Evolutionary conservation across 169 alveolate species (phyloP).

Genomic region (Plasmodium knowlesi): DNA sequence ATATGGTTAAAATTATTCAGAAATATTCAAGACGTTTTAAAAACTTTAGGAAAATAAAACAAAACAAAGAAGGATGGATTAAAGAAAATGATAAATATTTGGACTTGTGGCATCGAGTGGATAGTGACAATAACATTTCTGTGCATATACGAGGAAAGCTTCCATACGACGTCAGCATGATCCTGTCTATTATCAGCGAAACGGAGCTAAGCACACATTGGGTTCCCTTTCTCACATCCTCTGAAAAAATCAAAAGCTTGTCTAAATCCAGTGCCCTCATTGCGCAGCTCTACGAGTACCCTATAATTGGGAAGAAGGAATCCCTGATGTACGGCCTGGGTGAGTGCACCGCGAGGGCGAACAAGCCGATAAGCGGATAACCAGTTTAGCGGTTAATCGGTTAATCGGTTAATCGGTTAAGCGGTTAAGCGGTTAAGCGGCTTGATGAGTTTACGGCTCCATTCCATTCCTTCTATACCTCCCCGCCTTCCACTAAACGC

Average conservation of each 20-base stretch:
- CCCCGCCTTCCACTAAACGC: neutral
- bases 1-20: conserved; percentile 78
- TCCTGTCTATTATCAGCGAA: conserved; percentile 77
- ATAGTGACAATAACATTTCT: conserved; percentile 76
- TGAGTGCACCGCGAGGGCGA: neutral
- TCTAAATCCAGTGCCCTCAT: conserved; percentile 78
- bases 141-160: conserved; percentile 80
- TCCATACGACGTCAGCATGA: conserved; percentile 75
- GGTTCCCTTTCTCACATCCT: conserved; percentile 82
- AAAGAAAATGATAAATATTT: conserved; percentile 74
- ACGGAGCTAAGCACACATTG: conserved; percentile 79
- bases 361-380: neutral
- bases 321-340: conserved; percentile 78
- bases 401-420: too few relatives aligned
- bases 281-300: conserved; percentile 80
- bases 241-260: conserved; percentile 60
- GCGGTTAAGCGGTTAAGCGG: neutral
- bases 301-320: conserved; percentile 80
- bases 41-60: conserved; percentile 75
- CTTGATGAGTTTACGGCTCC: neutral
- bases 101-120: conserved; percentile 79
- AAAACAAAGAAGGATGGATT: conserved; percentile 77
- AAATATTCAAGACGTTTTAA: conserved; percentile 73
- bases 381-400: neutral
- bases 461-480: neutral